Evolutionary conservation across 305 asterid genomes (phyloP), one percentile per base, ranked within the genome.

Genomic region (Striga hermonthica): DNA sequence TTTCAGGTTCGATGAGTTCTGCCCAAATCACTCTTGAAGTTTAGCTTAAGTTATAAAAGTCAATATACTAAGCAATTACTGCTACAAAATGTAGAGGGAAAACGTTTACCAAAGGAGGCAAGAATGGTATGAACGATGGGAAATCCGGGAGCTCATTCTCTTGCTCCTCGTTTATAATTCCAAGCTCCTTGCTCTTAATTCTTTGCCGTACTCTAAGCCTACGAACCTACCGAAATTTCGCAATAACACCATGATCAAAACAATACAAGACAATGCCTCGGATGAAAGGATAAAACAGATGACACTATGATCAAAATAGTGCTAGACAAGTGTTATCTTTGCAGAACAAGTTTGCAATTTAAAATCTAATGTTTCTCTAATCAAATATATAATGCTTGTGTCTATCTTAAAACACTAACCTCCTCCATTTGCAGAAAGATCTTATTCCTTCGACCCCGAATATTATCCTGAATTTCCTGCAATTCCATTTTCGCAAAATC

Each of bases 391-490:
- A 13, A 3, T 13, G 53, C 6, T 47, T 47, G 6, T n/a, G 4
- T 4, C 5, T n/a, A 50, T 50, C 15, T 13, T 7, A 53, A 53
- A 22, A 31, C 8, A 53, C n/a, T 8, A 53, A 87, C 93, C 95
- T 89, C 97, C 77, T 89, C 97, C 97, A 91, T 91, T 52, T 84
- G 95, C 85, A 91, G 77, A 71, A 91, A 91, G 12, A 91, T 91
- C 79, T 91, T 91, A 70, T 85, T 89, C 45, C 95, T 75, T 15
- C 97, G 86, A 79, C 95, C 83, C 60, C 89, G 84, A 60, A 91
- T 89, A 71, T 83, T 91, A 48, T 91, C 98, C 75, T 85, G 88
- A 74, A 91, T 87, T 79, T 91, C 98, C 72, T 81, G 92, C 41
- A 84, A 70, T 68, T 89, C 96, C 98, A 91, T 91, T 62, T 84